phyloP scores from a whole-genome alignment of 2,329 filamentous ascomycete genomes.

The Pestalotiopsis sp. region DNA sequence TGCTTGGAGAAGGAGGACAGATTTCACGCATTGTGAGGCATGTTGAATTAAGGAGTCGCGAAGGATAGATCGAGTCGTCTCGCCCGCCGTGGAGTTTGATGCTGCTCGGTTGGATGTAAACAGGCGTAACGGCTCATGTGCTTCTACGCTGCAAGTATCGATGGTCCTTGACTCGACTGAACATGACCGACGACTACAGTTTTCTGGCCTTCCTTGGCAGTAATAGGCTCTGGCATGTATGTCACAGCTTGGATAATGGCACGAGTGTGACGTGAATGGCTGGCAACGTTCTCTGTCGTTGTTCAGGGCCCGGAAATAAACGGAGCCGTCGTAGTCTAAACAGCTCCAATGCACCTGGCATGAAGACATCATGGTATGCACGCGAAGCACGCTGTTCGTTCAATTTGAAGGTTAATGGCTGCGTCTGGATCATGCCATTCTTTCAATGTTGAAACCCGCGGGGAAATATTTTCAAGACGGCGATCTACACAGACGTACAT shows the following conservation, averaged over 20 bases:
- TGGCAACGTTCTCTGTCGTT: not conserved
- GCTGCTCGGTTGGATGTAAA: not conserved
- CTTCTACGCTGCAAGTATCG: not conserved
- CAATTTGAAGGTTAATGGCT: not conserved
- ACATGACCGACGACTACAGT: not conserved
- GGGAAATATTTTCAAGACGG: not conserved
- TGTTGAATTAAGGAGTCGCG: not conserved
- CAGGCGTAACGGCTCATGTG: not conserved
- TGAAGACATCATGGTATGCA: not conserved
- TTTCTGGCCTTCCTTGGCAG: not conserved
- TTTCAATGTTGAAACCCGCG: not conserved
- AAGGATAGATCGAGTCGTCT: not conserved
- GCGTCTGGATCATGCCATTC: not conserved
- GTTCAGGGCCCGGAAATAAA: not conserved
- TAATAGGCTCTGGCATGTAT: not conserved
- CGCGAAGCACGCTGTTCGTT: not conserved
- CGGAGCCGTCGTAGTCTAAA: not conserved
- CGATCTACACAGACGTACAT: not conserved
- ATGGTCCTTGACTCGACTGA: not conserved
- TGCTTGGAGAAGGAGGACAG: not conserved
- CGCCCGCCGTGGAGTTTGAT: not conserved
- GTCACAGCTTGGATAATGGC: not conserved
- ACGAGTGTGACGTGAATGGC: not conserved
- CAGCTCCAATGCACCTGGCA: not conserved
- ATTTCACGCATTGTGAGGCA: not conserved